A percentile compares a stretch with the other conserved stretches of the same genome.
Evolutionary conservation across 148 eudicot species (phyloP).

Genomic region (Rhododendron molle): DNA sequence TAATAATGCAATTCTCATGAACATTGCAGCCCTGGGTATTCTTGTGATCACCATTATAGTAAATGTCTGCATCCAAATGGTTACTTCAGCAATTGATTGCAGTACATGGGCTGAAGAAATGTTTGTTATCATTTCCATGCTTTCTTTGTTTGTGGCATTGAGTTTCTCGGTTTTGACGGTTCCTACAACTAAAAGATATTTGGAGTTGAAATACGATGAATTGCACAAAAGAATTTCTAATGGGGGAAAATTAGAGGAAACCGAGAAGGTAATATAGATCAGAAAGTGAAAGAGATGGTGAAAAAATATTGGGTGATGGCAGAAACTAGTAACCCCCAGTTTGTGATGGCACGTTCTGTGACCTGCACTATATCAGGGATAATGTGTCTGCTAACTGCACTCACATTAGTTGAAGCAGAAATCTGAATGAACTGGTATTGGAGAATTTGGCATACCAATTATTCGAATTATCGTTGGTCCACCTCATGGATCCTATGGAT

Average conservation of each 20-base stretch:
- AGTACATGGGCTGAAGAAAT: constrained; percentile 4
- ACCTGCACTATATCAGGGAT: constrained; percentile 13
- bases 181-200: constrained; percentile 14
- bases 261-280: background rate
- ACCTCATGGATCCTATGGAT: background rate
- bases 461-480: constrained; percentile 26
- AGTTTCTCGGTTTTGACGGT: constrained; percentile 12
- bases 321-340: constrained; percentile 24
- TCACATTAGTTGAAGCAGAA: constrained; percentile 17
- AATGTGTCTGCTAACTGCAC: constrained; percentile 9
- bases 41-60: constrained; percentile 23
- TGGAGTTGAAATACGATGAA: constrained; percentile 11
- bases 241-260: background rate
- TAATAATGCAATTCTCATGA: constrained; percentile 12
- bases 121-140: background rate
- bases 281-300: constrained; percentile 8
- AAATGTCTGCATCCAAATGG: constrained; percentile 23
- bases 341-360: constrained; percentile 25
- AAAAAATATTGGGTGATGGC: constrained; percentile 28
- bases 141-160: constrained; percentile 5
- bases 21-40: constrained; percentile 25
- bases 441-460: fast-evolving
- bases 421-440: background rate
- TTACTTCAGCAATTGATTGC: constrained; percentile 1
- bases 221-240: background rate